Evolutionary conservation across 306 rosid species (phyloP), one percentile per base, ranked within the genome.

Genomic region (Coriaria nepalensis): DNA sequence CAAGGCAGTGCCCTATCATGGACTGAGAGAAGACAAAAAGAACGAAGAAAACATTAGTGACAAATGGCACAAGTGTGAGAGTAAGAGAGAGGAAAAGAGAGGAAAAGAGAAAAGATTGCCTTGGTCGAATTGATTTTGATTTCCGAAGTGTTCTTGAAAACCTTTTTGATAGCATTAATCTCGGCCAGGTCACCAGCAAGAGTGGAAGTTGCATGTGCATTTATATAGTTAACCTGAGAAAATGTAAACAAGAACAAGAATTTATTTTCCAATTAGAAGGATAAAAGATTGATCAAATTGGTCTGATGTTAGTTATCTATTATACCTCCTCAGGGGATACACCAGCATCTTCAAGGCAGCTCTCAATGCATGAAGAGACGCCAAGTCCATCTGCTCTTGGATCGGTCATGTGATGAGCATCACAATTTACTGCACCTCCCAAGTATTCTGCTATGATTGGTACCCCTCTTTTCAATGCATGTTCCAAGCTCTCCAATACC

Each of bases 381-480:
- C 98, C 96, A 49, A 92, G 93, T 41, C 98, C 98, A 63, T 92
- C 98, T 13, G 86, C 77, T 78, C 98, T 82, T 35, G 98, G 98
- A 64, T 92, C 98, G 49, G 98, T 85, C 96, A 92, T 92, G 63
- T 92, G 98, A 68, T 92, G 58, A 41, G 98, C 98, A 66, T 92
- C 98, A 76, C 98, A 92, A 48, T 85, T 92, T 48, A 92, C 80
- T 63, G 94, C 94, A 63, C 96, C 98, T 56, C 98, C 98, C 75
- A 92, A 68, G 68, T 92, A 92, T 64, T 92, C 98, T 2, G 96
- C 96, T 71, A 92, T 48, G 56, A 92, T 85, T 43, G 94, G 83
- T 1, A 87, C 98, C 10, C 96, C 98, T 62, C 98, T 79, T 68
- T 73, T 92, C 85, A 78, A 77, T 35, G 98, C 98, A 60, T 92